phyloP scores from a whole-genome alignment of 2,329 filamentous ascomycete species.

The Claviceps sp. region DNA sequence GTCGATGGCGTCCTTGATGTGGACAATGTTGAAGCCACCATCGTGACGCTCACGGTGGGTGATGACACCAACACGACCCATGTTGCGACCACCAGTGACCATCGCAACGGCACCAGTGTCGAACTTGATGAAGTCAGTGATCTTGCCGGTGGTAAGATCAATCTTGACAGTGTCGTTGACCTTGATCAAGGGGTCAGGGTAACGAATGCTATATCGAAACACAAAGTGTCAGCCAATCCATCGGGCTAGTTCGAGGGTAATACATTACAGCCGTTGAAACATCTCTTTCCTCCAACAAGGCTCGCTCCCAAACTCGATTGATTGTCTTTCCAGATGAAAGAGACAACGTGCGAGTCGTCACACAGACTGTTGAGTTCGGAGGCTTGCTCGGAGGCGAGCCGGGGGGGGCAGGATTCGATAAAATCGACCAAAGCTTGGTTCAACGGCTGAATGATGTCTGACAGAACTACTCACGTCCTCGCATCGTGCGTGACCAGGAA shows the following conservation, averaged over 20 bases:
- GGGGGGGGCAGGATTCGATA: conserved; percentile 12
- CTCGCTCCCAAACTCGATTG: neutral
- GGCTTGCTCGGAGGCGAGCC: conserved; percentile 7
- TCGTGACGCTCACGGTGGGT: conserved; percentile 99
- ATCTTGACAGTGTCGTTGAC: conserved; percentile 99
- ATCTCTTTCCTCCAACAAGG: conserved; percentile 8
- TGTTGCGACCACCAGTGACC: conserved; percentile 99
- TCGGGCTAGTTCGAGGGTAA: conserved; percentile 19
- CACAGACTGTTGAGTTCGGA: conserved; percentile 7
- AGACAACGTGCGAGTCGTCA: neutral
- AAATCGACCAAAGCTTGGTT: conserved; percentile 89
- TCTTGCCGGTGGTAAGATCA: conserved; percentile 92
- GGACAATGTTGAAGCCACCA: conserved; percentile 99
- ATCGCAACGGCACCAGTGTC: conserved; percentile 97
- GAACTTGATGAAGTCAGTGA: conserved; percentile 95
- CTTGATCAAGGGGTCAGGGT: conserved; percentile 96
- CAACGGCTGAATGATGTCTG: conserved; percentile 99
- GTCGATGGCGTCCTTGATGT: conserved; percentile 99
- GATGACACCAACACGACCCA: conserved; percentile 99
- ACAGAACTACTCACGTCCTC: conserved; percentile 92
- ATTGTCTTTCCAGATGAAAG: neutral
- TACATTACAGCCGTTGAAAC: conserved; percentile 44
- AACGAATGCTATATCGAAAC: conserved; percentile 66
- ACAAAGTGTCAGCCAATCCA: conserved; percentile 20
- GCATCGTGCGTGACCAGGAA: conserved; percentile 99